Percentiles rank a stretch among this genome's conserved stretches.
Evolutionary conservation across 768 basidiomycete genomes (phyloP).

Genomic region (Amanita fuliginea): DNA sequence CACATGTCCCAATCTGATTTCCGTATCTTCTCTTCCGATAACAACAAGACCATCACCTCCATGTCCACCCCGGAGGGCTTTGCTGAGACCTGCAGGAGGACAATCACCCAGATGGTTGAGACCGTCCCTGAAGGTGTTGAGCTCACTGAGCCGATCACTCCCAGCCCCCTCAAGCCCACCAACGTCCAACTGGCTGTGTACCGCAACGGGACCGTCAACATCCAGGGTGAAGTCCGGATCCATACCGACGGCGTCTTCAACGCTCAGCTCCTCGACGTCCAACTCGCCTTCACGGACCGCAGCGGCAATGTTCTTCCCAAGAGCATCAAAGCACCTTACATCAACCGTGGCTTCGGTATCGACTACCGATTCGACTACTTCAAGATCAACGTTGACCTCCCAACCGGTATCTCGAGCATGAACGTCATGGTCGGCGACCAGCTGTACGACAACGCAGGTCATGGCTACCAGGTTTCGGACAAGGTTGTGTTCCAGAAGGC

Average conservation of each 20-base stretch:
- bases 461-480: not conserved
- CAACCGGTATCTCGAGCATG: not conserved
- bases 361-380: conserved; percentile 1
- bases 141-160: not conserved
- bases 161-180: not conserved
- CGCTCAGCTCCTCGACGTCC: not conserved
- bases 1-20: not conserved
- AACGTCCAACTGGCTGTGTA: not conserved
- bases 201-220: not conserved
- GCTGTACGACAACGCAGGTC: not conserved
- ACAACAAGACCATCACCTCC: not conserved
- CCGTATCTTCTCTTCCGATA: not conserved
- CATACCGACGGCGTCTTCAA: not conserved
- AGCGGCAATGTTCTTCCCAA: not conserved
- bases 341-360: conserved; percentile 1
- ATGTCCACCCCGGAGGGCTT: not conserved
- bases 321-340: not conserved
- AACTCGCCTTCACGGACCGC: not conserved
- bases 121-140: not conserved
- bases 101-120: not conserved
- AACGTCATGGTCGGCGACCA: not conserved
- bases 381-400: not conserved
- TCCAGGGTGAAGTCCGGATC: not conserved
- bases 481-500: not conserved
- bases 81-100: not conserved